These are phyloP conservation scores for Xylaria sp. DNA, from an alignment of 2,329 filamentous ascomycete genomes.

Conservation along the genomic window DNA sequence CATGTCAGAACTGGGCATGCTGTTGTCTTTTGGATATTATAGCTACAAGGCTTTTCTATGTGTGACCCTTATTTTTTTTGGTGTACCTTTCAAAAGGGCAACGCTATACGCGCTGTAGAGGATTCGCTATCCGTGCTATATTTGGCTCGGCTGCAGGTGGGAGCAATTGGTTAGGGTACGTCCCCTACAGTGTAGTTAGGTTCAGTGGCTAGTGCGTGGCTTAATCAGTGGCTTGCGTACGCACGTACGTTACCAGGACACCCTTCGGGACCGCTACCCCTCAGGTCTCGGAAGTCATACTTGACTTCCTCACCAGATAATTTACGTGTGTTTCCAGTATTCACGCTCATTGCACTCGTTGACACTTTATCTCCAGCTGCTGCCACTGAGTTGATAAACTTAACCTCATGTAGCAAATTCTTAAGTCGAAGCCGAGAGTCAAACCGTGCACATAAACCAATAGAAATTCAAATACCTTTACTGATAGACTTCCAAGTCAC, in stretches of 20 bases:
- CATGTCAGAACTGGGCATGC: constrained; percentile 17
- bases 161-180: constrained; percentile 7
- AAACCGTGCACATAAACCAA: neutral
- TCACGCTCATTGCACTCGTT: constrained; percentile 4
- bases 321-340: constrained; percentile 6
- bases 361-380: constrained; percentile 3
- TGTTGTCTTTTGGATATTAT: constrained; percentile 23
- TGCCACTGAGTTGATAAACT: too few relatives aligned
- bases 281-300: constrained; percentile 3
- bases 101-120: too few relatives aligned
- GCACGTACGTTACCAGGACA: constrained; percentile 4
- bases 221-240: constrained; percentile 9
- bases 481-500: neutral
- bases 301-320: constrained; percentile 3
- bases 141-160: constrained; percentile 13
- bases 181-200: constrained; percentile 14
- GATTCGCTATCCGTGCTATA: constrained; percentile 22
- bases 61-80: constrained; percentile 24
- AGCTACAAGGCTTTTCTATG: constrained; percentile 23
- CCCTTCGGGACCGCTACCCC: constrained; percentile 5
- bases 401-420: neutral
- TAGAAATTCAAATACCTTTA: neutral
- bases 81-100: constrained; percentile 21
- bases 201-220: constrained; percentile 12
- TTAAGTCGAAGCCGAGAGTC: neutral